A percentile compares a stretch with the other conserved stretches of the same genome.
Evolutionary conservation across 345 rosid genomes (phyloP).

Genomic region (Kandelia obovata): DNA sequence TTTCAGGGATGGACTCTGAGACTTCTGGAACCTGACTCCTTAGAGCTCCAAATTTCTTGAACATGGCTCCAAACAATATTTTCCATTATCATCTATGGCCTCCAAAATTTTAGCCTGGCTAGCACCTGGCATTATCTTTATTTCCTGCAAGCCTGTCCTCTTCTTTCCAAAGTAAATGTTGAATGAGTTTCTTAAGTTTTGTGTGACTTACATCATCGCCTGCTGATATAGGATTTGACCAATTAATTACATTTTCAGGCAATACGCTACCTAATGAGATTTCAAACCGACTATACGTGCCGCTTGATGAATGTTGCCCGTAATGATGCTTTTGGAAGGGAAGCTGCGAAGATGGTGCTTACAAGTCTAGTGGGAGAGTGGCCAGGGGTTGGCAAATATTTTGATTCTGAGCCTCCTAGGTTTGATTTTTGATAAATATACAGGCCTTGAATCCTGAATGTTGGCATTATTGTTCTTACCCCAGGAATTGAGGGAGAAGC

Average conservation of each 20-base stretch:
- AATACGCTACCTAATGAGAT: slow-evolving; percentile 80
- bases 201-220: too few relatives aligned
- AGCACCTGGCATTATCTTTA: too few relatives aligned
- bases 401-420: background rate
- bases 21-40: too few relatives aligned
- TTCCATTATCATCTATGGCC: too few relatives aligned
- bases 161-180: too few relatives aligned
- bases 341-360: slow-evolving; percentile 69
- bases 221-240: too few relatives aligned
- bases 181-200: too few relatives aligned
- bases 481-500: slow-evolving; percentile 31
- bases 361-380: slow-evolving; percentile 40
- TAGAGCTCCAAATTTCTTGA: too few relatives aligned
- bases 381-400: slow-evolving; percentile 44
- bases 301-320: slow-evolving; percentile 70
- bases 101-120: too few relatives aligned
- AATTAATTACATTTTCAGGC: slow-evolving; percentile 35
- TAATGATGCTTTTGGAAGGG: slow-evolving; percentile 73
- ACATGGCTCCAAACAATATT: too few relatives aligned
- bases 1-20: background rate
- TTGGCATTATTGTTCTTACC: background rate
- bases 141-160: too few relatives aligned
- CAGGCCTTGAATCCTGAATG: background rate
- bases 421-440: background rate
- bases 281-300: slow-evolving; percentile 75